Evolutionary conservation across 352 stramenopile species (phyloP).

Genomic region (Pythium rishiriense): DNA sequence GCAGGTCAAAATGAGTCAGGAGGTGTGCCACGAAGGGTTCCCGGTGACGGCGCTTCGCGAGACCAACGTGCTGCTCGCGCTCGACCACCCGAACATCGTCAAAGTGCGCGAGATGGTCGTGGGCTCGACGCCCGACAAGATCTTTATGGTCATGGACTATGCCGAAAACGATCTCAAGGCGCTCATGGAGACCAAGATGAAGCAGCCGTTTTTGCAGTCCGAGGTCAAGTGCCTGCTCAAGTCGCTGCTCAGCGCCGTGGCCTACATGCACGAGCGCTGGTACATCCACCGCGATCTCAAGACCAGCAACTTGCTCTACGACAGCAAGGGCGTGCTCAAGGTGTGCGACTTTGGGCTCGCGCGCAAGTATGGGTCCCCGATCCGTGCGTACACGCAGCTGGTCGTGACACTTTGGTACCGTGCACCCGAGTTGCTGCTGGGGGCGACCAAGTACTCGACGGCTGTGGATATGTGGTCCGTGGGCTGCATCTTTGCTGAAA

Average conservation of each 20-base stretch:
- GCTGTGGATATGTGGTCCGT: constrained; percentile 97
- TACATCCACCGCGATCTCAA: constrained; percentile 98
- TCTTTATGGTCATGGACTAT: constrained; percentile 93
- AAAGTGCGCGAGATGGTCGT: constrained; percentile 89
- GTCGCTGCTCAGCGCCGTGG: constrained; percentile 88
- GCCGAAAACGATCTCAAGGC: constrained; percentile 86
- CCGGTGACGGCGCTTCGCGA: constrained; percentile 83
- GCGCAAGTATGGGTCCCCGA: constrained; percentile 77
- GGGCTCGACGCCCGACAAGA: constrained; percentile 82
- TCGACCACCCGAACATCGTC: constrained; percentile 88
- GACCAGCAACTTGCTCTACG: constrained; percentile 97
- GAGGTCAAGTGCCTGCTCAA: constrained; percentile 95
- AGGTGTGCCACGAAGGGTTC: constrained; percentile 82
- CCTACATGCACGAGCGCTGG: constrained; percentile 92
- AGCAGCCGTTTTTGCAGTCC: constrained; percentile 77
- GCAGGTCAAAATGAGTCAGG: constrained; percentile 84
- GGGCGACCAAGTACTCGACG: constrained; percentile 91
- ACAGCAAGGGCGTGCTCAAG: constrained; percentile 74
- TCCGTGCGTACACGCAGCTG: constrained; percentile 86
- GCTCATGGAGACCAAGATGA: constrained; percentile 84
- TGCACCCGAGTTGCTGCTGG: constrained; percentile 92
- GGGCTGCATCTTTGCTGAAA: constrained; percentile 96
- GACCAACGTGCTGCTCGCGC: constrained; percentile 80
- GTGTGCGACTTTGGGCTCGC: constrained; percentile 88
- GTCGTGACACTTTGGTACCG: constrained; percentile 96